Conservation (phyloP, 2,329 filamentous ascomycete species). For the Furcasterigmium sp. region DNA sequence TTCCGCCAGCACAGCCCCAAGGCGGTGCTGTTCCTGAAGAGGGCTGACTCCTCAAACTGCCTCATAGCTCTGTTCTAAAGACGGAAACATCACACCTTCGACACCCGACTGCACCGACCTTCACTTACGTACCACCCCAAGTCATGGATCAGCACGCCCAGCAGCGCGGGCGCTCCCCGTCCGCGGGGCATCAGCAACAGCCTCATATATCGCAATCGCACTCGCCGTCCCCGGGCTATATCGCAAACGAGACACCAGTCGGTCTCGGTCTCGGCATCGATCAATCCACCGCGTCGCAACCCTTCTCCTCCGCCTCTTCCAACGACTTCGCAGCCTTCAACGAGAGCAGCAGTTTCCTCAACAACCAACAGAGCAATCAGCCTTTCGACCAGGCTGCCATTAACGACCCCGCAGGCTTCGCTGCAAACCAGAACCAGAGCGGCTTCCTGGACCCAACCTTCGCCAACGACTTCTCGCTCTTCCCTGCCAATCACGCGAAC, state of each 20-base stretch:
- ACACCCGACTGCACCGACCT: not conserved
- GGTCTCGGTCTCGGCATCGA: slow-evolving; percentile 57
- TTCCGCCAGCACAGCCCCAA: slow-evolving; percentile 36
- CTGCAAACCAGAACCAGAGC: slow-evolving; percentile 31
- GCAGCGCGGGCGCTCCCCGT: slow-evolving; percentile 52
- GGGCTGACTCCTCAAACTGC: slow-evolving; percentile 41
- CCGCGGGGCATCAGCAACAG: slow-evolving; percentile 50
- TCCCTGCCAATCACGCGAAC: slow-evolving; percentile 41
- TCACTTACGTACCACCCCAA: slow-evolving; percentile 11
- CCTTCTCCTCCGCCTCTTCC: slow-evolving; percentile 31
- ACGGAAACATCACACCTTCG: slow-evolving; percentile 21
- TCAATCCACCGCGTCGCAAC: slow-evolving; percentile 32
- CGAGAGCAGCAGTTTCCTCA: slow-evolving; percentile 43
- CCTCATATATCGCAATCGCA: slow-evolving; percentile 64
- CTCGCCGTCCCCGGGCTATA: slow-evolving; percentile 57
- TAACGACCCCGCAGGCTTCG: slow-evolving; percentile 34
- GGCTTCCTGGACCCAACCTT: slow-evolving; percentile 43
- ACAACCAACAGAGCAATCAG: slow-evolving; percentile 38
- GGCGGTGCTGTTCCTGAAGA: slow-evolving; percentile 31
- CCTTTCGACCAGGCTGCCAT: slow-evolving; percentile 31
- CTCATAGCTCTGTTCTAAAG: slow-evolving; percentile 29
- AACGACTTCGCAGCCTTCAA: slow-evolving; percentile 41
- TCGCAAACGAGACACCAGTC: slow-evolving; percentile 39
- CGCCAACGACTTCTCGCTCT: slow-evolving; percentile 59
- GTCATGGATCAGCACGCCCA: slow-evolving; percentile 37